A percentile compares a stretch with the other conserved stretches of the same genome.
phyloP scores from a whole-genome alignment of 2,329 filamentous ascomycete species.

The Paraphaeosphaeria minitans region DNA sequence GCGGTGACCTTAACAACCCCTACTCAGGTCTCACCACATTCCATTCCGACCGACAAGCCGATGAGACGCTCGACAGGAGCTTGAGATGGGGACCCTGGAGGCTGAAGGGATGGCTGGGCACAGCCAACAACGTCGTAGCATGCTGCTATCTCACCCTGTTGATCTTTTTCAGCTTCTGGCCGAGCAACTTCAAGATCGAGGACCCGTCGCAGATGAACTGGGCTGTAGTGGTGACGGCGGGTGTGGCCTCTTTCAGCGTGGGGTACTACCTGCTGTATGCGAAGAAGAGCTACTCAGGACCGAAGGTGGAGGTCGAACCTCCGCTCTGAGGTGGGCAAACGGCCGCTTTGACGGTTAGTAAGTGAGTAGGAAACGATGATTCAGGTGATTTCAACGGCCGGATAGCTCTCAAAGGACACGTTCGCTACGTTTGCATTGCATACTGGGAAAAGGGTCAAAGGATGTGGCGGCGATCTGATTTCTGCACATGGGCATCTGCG shows the following conservation, averaged over 20 bases:
- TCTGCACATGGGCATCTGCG: neutral
- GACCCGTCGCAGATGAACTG: slow-evolving; percentile 38
- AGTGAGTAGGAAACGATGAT: neutral
- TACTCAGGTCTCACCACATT: slow-evolving; percentile 30
- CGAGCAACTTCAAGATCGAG: slow-evolving; percentile 22
- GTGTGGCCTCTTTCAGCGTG: slow-evolving; percentile 36
- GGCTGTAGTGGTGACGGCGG: slow-evolving; percentile 39
- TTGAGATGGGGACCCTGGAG: slow-evolving; percentile 44
- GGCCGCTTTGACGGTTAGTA: neutral
- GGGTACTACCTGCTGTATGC: slow-evolving; percentile 40
- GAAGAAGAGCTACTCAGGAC: slow-evolving; percentile 38
- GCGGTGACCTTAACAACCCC: slow-evolving; percentile 36
- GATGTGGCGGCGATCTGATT: slow-evolving; percentile 4
- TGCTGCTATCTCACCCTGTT: slow-evolving; percentile 40
- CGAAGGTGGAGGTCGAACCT: slow-evolving; percentile 39
- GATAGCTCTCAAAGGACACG: neutral
- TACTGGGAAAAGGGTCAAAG: neutral
- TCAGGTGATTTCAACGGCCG: neutral
- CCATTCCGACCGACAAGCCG: slow-evolving; percentile 21
- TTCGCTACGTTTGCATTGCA: slow-evolving; percentile 5
- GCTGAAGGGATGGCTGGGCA: slow-evolving; percentile 33
- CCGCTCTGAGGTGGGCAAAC: slow-evolving; percentile 18
- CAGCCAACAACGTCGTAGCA: slow-evolving; percentile 40
- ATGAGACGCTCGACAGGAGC: slow-evolving; percentile 27
- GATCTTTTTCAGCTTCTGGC: slow-evolving; percentile 47